phyloP scores from a whole-genome alignment of 352 stramenopile genomes.

The Globisporangium heterothallicum region DNA sequence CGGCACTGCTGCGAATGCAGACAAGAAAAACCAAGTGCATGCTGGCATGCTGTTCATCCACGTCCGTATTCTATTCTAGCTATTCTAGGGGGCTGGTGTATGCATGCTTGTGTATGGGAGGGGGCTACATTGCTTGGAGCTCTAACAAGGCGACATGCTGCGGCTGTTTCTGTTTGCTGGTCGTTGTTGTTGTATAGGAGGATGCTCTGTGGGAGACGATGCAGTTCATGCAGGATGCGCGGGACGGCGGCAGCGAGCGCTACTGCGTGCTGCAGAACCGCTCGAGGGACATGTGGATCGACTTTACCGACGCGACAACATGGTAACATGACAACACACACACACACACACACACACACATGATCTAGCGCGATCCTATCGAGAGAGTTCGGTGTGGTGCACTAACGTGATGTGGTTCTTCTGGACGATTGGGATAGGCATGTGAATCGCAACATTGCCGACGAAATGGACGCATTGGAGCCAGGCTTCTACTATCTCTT shows the following conservation, averaged over 20 bases:
- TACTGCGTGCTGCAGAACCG: slow-evolving; percentile 45
- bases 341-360: too few species aligned
- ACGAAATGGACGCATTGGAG: slow-evolving; percentile 15
- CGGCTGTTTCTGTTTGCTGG: too few species aligned
- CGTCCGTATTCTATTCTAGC: slow-evolving; percentile 21
- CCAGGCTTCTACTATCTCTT: slow-evolving; percentile 88
- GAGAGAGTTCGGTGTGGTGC: too few species aligned
- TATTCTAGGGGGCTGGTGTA: too few species aligned
- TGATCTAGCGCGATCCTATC: too few species aligned
- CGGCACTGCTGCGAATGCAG: not conserved
- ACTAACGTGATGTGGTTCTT: too few species aligned
- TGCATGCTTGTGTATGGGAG: not conserved
- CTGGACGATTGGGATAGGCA: too few species aligned
- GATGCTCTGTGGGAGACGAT: slow-evolving; percentile 53
- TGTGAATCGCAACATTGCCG: slow-evolving; percentile 32
- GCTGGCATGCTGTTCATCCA: slow-evolving; percentile 65
- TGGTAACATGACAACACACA: slow-evolving; percentile 27
- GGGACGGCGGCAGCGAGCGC: slow-evolving; percentile 12
- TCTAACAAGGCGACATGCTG: too few species aligned
- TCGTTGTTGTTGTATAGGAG: slow-evolving; percentile 22
- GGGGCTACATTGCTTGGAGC: too few species aligned
- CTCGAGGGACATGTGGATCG: slow-evolving; percentile 47
- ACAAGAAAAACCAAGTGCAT: slow-evolving; percentile 15
- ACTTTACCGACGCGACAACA: slow-evolving; percentile 46
- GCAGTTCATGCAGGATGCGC: slow-evolving; percentile 34